Percentiles rank a stretch among this genome's conserved stretches.
phyloP scores from a whole-genome alignment of 345 rosid genomes.

The Limnanthes douglasii region DNA sequence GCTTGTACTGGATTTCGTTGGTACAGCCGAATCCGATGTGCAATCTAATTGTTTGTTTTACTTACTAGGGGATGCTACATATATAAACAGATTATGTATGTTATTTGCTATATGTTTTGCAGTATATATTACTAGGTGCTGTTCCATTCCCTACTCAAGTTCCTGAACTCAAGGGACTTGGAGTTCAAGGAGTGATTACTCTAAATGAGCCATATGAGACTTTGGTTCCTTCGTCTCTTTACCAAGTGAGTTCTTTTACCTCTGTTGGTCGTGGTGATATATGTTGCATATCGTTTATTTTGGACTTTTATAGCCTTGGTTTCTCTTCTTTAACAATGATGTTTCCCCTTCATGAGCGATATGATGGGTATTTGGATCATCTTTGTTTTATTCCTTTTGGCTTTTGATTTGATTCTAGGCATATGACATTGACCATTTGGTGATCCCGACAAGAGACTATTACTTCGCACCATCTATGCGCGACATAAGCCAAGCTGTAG shows the following conservation, averaged over 20 bases:
- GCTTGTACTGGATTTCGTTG: background rate
- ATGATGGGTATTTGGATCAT: no score
- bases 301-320: slow-evolving; percentile 2
- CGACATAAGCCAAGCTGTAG: slow-evolving; percentile 76
- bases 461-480: slow-evolving; percentile 85
- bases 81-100: background rate
- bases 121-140: slow-evolving; percentile 70
- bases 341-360: no score
- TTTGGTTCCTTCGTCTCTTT: slow-evolving; percentile 67
- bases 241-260: slow-evolving; percentile 31
- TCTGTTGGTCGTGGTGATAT: background rate
- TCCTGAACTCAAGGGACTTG: slow-evolving; percentile 48
- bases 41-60: background rate
- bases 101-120: background rate
- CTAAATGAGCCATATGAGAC: slow-evolving; percentile 77
- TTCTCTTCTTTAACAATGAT: background rate
- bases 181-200: slow-evolving; percentile 67
- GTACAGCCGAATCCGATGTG: background rate
- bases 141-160: slow-evolving; percentile 75
- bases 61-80: background rate
- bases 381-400: slow-evolving; percentile 4
- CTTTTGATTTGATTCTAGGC: slow-evolving; percentile 28
- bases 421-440: slow-evolving; percentile 71
- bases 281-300: background rate
- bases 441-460: slow-evolving; percentile 94